phyloP scores from a whole-genome alignment of 768 basidiomycete genomes.

The Amanita rimosa region DNA sequence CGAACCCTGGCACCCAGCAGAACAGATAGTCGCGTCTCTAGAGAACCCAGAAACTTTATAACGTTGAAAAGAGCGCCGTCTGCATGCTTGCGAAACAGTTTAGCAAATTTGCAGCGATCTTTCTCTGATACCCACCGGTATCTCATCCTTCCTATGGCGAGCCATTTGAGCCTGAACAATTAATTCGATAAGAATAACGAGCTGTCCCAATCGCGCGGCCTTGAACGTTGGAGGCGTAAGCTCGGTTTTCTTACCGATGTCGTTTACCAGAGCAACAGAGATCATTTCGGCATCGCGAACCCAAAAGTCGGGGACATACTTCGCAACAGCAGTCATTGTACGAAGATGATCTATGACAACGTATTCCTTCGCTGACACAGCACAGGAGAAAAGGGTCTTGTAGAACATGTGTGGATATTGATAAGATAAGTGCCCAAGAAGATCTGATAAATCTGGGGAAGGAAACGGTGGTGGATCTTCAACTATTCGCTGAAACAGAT shows the following conservation, averaged over 20 bases:
- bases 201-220: conserved; percentile 49
- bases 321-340: conserved; percentile 37
- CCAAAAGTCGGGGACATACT: conserved; percentile 55
- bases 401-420: conserved; percentile 54
- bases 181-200: conserved; percentile 49
- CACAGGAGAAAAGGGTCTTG: conserved; percentile 61
- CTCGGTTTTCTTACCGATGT: conserved; percentile 20
- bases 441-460: conserved; percentile 30
- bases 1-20: conserved; percentile 47
- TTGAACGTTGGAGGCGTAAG: conserved; percentile 24
- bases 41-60: conserved; percentile 34
- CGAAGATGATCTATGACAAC: conserved; percentile 49
- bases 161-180: conserved; percentile 37
- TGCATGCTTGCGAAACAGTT: not conserved
- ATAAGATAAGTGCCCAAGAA: conserved; percentile 41
- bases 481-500: conserved; percentile 34
- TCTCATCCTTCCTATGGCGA: conserved; percentile 28
- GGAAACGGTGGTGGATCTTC: conserved; percentile 41
- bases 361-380: conserved; percentile 52
- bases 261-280: conserved; percentile 54
- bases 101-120: not conserved
- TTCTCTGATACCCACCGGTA: conserved; percentile 8
- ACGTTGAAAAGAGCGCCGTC: conserved; percentile 10
- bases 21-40: conserved; percentile 46
- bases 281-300: conserved; percentile 65